Base-by-base conservation (phyloP, 1,284 basidiomycete species). In the Tilletia indica region DNA sequence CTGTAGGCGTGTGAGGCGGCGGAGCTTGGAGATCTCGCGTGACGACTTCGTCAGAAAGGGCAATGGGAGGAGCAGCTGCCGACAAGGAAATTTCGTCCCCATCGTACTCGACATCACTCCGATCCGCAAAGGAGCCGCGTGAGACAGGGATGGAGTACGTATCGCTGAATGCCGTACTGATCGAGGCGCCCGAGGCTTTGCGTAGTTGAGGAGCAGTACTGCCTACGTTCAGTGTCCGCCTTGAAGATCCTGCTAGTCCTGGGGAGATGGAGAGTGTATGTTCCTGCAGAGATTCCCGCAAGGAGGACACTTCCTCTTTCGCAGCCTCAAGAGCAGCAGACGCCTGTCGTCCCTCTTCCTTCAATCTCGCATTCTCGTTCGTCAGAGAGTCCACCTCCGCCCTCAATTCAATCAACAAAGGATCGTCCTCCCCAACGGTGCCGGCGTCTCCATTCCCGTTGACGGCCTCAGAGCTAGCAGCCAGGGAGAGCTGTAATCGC, bases 331-430 rank as follows among this genome's bases (percentile, higher is more conserved):
- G 75, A 12, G 78, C 69, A 19, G 36, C 68, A 34, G 68, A 71
- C 12, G 78, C 74, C 56, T 81, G 72, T 14, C 70, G 67, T 11
- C 76, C 74, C 63, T 80, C 77, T 42, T 31, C 67, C 12, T 73
- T 72, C 8, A 82, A 61, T 0, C 72, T 68, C 64, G 78, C 78
- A 39, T 80, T 82, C 58, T 81, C 80, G 31, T 70, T 68, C 2
- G 75, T 72, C 1, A 80, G 70, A 0, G 70, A 16, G 11, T 75
- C 71, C 42, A 79, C 42, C 16, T 56, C 36, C 19, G 67, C 38
- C 49, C 42, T 31, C 25, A 49, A 42, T 12, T 67, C 68, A 12
- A 68, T 45, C n/a, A 25, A 63, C 36, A 38, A n/a, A 21, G 45
- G 25, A 34, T 70, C 61, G 14, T 63, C 68, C 12, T 39, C 19